These are phyloP conservation scores for Chlorella sp. DNA, from an alignment of 139 green algal genomes.

Conservation along the genomic window DNA sequence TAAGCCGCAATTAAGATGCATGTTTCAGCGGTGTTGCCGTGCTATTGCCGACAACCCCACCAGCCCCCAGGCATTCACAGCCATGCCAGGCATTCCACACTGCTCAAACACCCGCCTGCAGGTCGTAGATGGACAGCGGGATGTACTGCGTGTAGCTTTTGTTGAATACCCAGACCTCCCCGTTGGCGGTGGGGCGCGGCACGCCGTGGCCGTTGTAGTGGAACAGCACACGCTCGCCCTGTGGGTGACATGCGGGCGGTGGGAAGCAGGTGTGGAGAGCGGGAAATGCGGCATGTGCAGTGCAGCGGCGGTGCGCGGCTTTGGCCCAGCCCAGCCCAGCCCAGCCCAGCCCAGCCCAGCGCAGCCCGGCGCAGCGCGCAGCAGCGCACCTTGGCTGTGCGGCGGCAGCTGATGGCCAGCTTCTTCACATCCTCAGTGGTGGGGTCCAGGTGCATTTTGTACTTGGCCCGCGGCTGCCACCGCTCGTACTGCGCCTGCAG, in stretches of 20 bases:
- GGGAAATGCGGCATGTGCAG: background rate
- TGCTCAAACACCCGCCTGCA: conserved; percentile 61
- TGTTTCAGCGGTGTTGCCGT: too few relatives aligned
- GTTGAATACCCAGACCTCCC: conserved; percentile 99
- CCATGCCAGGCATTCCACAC: too few relatives aligned
- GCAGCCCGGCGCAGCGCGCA: too few relatives aligned
- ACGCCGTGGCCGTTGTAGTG: conserved; percentile 99
- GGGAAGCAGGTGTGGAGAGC: background rate
- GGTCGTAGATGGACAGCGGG: conserved; percentile 96
- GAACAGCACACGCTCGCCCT: conserved; percentile 96
- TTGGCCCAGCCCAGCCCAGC: too few relatives aligned
- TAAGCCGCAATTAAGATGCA: too few relatives aligned
- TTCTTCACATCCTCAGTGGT: conserved; percentile 99
- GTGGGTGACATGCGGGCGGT: conserved; percentile 23
- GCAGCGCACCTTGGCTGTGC: conserved; percentile 78
- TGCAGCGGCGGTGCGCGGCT: too few relatives aligned
- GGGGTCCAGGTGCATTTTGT: conserved; percentile 96
- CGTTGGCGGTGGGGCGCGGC: conserved; percentile 95
- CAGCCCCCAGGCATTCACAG: too few relatives aligned
- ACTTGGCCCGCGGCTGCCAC: conserved; percentile 97
- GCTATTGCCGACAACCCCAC: too few relatives aligned
- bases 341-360: too few relatives aligned
- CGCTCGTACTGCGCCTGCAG: conserved; percentile 99
- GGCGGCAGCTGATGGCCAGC: conserved; percentile 83
- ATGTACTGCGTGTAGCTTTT: conserved; percentile 99